Percentiles rank a stretch among this genome's conserved stretches.
Evolutionary conservation across 2,329 filamentous ascomycete species (phyloP).

Genomic region (Monosporascus ibericus): DNA sequence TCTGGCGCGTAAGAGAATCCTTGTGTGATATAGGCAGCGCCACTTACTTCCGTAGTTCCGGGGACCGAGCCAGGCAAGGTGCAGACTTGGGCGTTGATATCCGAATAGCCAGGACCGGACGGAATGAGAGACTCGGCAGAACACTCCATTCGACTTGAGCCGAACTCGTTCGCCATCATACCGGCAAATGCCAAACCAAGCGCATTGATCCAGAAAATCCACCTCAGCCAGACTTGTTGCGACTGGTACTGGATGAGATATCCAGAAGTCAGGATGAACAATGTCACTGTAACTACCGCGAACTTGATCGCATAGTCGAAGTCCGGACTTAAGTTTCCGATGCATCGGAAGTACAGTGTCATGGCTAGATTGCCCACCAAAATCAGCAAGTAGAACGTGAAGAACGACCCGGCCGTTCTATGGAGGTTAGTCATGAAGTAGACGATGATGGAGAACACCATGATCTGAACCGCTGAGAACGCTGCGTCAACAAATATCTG

Average conservation of each 20-base stretch:
- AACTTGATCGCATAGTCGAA: constrained; percentile 85
- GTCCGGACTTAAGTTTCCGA: constrained; percentile 69
- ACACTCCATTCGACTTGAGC: constrained; percentile 62
- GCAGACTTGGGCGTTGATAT: constrained; percentile 73
- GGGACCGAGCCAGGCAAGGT: constrained; percentile 66
- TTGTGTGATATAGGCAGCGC: constrained; percentile 61
- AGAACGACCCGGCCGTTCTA: constrained; percentile 69
- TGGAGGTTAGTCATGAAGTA: constrained; percentile 72
- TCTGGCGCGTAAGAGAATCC: constrained; percentile 60
- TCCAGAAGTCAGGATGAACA: constrained; percentile 76
- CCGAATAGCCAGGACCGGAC: constrained; percentile 59
- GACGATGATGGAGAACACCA: constrained; percentile 68
- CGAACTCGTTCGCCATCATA: constrained; percentile 86
- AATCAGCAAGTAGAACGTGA: constrained; percentile 68
- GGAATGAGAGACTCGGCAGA: constrained; percentile 63
- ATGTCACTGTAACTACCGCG: constrained; percentile 69
- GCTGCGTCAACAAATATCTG: constrained; percentile 75
- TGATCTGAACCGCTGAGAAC: constrained; percentile 64
- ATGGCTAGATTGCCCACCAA: constrained; percentile 64
- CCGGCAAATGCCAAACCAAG: constrained; percentile 69
- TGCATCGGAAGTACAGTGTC: constrained; percentile 71
- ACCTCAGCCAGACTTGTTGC: constrained; percentile 70
- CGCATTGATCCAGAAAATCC: constrained; percentile 74
- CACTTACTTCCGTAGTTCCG: constrained; percentile 58
- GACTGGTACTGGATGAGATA: constrained; percentile 77